phyloP scores from a whole-genome alignment of 352 stramenopile genomes.

The Globisporangium solare region DNA sequence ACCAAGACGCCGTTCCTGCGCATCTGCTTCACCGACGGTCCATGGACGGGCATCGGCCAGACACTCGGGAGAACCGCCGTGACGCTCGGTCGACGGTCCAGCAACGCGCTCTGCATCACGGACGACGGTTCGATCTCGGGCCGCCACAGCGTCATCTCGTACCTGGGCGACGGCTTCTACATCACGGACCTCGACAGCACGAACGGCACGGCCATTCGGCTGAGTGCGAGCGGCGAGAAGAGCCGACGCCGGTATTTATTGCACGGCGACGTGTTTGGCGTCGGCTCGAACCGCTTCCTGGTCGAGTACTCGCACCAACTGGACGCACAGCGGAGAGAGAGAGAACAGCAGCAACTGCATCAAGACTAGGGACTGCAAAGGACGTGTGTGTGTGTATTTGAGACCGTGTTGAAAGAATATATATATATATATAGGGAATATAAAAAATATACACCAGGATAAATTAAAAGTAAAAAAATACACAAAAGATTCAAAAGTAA shows the following conservation, averaged over 20 bases:
- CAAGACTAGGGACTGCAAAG: background rate
- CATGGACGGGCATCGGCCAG: slow-evolving; percentile 61
- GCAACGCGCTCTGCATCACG: slow-evolving; percentile 78
- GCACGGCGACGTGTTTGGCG: slow-evolving; percentile 78
- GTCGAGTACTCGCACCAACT: slow-evolving; percentile 78
- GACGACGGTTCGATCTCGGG: slow-evolving; percentile 81
- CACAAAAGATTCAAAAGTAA: too few relatives aligned
- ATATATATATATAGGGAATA: too few relatives aligned
- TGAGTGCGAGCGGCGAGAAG: slow-evolving; percentile 58
- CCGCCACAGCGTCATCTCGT: slow-evolving; percentile 65
- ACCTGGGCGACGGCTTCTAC: slow-evolving; percentile 77
- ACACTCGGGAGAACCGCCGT: slow-evolving; percentile 73
- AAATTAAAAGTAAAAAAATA: too few relatives aligned
- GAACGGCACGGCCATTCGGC: slow-evolving; percentile 72
- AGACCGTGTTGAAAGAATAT: background rate
- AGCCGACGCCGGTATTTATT: slow-evolving; percentile 57
- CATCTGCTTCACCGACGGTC: slow-evolving; percentile 74
- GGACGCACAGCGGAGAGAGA: slow-evolving; percentile 11
- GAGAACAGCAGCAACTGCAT: background rate
- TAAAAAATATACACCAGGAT: too few relatives aligned
- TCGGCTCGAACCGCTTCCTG: slow-evolving; percentile 81
- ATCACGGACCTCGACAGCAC: slow-evolving; percentile 81
- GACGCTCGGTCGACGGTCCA: slow-evolving; percentile 65
- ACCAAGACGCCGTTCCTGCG: slow-evolving; percentile 71
- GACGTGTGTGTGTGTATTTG: too few relatives aligned